These are phyloP conservation scores for Nicotiana benthamiana DNA, from an alignment of 257 asterid species.

Conservation along the genomic window DNA sequence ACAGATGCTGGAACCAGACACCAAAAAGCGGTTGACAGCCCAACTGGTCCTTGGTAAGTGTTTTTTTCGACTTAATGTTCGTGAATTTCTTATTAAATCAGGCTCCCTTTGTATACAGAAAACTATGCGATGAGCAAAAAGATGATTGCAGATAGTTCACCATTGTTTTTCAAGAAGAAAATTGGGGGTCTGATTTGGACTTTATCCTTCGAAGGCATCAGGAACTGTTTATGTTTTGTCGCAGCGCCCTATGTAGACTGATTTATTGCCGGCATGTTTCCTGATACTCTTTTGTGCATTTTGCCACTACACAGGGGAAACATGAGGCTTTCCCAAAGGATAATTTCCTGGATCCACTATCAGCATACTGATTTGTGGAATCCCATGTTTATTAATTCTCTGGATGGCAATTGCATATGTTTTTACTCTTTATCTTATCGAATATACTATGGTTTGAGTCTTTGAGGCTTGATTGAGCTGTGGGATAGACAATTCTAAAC, in stretches of 20 bases:
- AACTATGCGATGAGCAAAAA: not conserved
- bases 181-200: not conserved
- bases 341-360: not conserved
- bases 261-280: not conserved
- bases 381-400: not conserved
- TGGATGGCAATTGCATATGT: not conserved
- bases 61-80: not conserved
- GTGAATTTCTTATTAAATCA: not conserved
- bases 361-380: not conserved
- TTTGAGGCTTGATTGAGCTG: not conserved
- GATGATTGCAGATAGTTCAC: not conserved
- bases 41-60: constrained; percentile 86
- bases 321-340: not conserved
- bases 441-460: not conserved
- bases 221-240: not conserved
- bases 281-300: not conserved
- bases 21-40: constrained; percentile 78
- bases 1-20: constrained; percentile 86
- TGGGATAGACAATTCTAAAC: not conserved
- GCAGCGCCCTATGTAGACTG: not conserved
- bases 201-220: not conserved
- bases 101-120: not conserved
- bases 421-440: not conserved
- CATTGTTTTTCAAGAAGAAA: not conserved
- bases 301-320: not conserved